Evolutionary conservation across 345 rosid species (phyloP), one percentile per base, ranked within the genome.

Genomic region (Populus pruinosa): DNA sequence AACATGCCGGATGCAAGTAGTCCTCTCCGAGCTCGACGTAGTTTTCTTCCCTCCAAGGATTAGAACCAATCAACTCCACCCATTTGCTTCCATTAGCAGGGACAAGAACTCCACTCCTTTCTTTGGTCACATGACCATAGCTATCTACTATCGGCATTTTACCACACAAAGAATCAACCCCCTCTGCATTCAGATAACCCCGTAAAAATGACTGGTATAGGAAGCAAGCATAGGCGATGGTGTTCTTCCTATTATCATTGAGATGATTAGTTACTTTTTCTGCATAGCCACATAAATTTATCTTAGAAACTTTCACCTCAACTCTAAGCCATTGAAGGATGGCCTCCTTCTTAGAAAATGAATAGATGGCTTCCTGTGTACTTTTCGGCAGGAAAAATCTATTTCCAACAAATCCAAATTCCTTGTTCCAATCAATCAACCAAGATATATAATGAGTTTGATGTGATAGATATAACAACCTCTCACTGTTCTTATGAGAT

Each of bases 41-140:
- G 14, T 85, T 85, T 2, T 78, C 84, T 7, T 49, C 49, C 25
- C 81, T 86, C 94, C 93, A 89, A 7, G 87, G 91, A 65, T 84
- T 89, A 16, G 94, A 88, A 47, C 74, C 86, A 62, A 83, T 75
- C 65, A 91, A 63, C 64, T 85, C 72, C 9, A 76, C 82, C 97
- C 95, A 93, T 77, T 89, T 88, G 84, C 96, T 90, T 61, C 66
- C 86, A 9, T 81, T 87, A 62, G 90, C 94, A 12, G 94, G 93
- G 31, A 93, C 91, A 77, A 93, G 93, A 84, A 89, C 85, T 0
- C 85, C 89, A 4, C 5, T 36, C 29, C 82, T 67, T 4, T 0
- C 59, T 1, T 67, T 88, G 50, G 21, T 70, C 6, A 86, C 86
- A 67, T 11, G 1, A 1, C 94, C 87, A 67, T 84, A 86, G 69